A percentile compares a stretch with the other conserved stretches of the same genome.
phyloP scores from a whole-genome alignment of 441 rosid species.

The Codiaeum variegatum region DNA sequence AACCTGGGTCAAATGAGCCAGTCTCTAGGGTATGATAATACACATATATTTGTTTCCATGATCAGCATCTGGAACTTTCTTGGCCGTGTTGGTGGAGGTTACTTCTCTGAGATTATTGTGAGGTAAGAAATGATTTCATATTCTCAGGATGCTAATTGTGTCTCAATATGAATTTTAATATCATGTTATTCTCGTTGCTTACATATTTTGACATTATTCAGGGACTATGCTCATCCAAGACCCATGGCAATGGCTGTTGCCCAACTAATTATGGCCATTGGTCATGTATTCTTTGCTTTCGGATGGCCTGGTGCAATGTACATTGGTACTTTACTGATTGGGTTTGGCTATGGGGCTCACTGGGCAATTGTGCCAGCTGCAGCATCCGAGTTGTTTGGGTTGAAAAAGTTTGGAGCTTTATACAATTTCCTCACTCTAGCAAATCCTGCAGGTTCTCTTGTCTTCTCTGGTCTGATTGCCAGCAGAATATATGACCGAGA shows the following conservation, averaged over 20 bases:
- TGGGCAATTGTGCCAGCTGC: constrained; percentile 98
- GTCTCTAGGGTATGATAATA: constrained; percentile 75
- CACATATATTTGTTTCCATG: constrained; percentile 88
- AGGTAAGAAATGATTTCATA: constrained; percentile 40
- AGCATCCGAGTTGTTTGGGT: constrained; percentile 87
- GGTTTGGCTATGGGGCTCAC: constrained; percentile 90
- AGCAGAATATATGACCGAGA: constrained; percentile 81
- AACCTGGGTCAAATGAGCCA: constrained; percentile 98
- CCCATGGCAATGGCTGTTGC: constrained; percentile 74
- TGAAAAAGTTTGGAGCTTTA: constrained; percentile 84
- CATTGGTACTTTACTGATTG: constrained; percentile 74
- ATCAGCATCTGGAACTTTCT: constrained; percentile 98
- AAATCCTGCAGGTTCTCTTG: constrained; percentile 83
- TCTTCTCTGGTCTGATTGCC: constrained; percentile 84
- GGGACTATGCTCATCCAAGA: constrained; percentile 90
- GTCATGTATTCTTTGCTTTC: constrained; percentile 70
- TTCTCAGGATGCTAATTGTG: constrained; percentile 5
- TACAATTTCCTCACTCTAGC: constrained; percentile 91
- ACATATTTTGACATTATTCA: constrained; percentile 17
- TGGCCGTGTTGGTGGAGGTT: constrained; percentile 93
- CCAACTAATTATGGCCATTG: constrained; percentile 78
- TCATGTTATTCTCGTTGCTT: constrained; percentile 14
- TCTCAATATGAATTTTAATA: constrained; percentile 16
- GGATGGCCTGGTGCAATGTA: constrained; percentile 96
- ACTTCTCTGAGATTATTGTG: constrained; percentile 84